A percentile compares a stretch with the other conserved stretches of the same genome.
phyloP scores from a whole-genome alignment of 768 basidiomycete genomes.

The Amyloporia xantha region DNA sequence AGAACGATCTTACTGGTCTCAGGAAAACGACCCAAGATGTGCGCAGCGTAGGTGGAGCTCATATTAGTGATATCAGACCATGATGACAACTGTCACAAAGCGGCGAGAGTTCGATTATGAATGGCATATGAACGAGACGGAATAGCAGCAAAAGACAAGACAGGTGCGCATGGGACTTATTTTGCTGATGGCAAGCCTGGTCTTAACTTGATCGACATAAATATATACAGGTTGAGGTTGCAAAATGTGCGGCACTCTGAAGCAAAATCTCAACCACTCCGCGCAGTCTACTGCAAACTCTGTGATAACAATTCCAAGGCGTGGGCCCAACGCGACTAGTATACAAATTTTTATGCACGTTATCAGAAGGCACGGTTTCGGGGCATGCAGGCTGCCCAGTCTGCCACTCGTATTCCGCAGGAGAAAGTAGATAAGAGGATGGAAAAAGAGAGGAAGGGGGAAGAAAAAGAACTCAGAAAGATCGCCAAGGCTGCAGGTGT shows the following conservation, averaged over 20 bases:
- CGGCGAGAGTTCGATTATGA: constrained; percentile 77
- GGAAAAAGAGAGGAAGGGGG: constrained; percentile 80
- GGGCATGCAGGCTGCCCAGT: constrained; percentile 75
- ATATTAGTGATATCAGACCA: neutral
- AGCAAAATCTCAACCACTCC: constrained; percentile 62
- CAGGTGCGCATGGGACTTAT: constrained; percentile 47
- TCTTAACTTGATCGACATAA: neutral
- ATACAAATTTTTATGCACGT: constrained; percentile 84
- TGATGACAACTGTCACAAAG: constrained; percentile 79
- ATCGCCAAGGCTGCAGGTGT: constrained; percentile 79
- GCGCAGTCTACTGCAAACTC: constrained; percentile 72
- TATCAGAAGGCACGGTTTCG: constrained; percentile 78
- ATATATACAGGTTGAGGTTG: constrained; percentile 47
- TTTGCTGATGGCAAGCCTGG: neutral
- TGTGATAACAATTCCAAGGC: constrained; percentile 87
- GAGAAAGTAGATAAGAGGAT: constrained; percentile 70
- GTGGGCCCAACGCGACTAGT: constrained; percentile 83
- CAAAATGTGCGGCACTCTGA: constrained; percentile 57
- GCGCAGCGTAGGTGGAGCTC: constrained; percentile 31
- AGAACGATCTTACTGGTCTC: constrained; percentile 71
- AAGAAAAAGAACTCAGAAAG: constrained; percentile 80
- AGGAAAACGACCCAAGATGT: constrained; percentile 77
- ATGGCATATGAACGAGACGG: constrained; percentile 72
- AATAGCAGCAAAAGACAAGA: constrained; percentile 64
- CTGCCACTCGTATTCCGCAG: constrained; percentile 45